Evolutionary conservation across 2,329 filamentous ascomycete genomes (phyloP).

Genomic region (Ilyonectria destructans): DNA sequence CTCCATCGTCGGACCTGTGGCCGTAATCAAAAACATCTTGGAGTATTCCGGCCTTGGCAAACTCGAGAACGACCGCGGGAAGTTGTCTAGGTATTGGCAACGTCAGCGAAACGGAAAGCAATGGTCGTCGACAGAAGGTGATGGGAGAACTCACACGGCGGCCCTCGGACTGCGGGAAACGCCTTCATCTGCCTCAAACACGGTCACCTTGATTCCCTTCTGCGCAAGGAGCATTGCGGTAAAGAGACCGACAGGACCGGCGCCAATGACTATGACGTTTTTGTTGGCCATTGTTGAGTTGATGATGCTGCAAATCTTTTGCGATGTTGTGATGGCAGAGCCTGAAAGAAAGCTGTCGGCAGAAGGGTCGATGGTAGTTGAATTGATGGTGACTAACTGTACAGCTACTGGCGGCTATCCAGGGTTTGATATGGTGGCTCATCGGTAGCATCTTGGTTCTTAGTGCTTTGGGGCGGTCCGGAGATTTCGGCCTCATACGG

Average conservation of each 20-base stretch:
- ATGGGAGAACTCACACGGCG: conserved; percentile 10
- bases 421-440: conserved; percentile 1
- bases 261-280: conserved; percentile 15
- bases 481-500: not conserved
- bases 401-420: not conserved
- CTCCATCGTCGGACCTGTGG: conserved; percentile 18
- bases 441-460: not conserved
- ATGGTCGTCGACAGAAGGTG: not conserved
- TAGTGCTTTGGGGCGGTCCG: not conserved
- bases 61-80: conserved; percentile 10
- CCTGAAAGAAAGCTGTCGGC: not conserved
- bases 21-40: conserved; percentile 16
- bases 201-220: conserved; percentile 11
- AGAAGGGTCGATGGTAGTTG: not conserved
- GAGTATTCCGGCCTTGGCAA: conserved; percentile 15
- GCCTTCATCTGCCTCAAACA: conserved; percentile 13
- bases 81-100: conserved; percentile 15
- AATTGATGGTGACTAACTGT: conserved; percentile 1
- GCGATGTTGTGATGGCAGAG: not conserved
- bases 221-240: conserved; percentile 13
- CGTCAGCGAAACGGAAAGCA: conserved; percentile 5
- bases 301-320: not conserved
- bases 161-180: conserved; percentile 16
- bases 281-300: conserved; percentile 4
- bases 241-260: conserved; percentile 22